Evolutionary conservation across 116 monocot genomes (phyloP).

Genomic region (Zostera marina): DNA sequence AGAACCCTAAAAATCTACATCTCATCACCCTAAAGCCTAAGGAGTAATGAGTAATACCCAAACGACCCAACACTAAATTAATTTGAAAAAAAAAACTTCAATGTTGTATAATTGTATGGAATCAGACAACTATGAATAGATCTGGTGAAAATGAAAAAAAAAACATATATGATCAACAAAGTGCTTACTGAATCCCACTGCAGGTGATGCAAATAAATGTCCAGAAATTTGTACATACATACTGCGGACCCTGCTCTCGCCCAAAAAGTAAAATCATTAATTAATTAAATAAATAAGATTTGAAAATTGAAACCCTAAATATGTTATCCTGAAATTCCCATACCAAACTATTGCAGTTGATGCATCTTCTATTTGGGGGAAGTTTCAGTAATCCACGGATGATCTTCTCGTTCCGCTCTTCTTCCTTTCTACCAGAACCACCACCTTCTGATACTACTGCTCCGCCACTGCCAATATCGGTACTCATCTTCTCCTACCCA

Average conservation of each 20-base stretch:
- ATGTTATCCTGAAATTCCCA: not conserved
- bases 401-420: slow-evolving; percentile 11
- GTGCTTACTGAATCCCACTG: slow-evolving; percentile 92
- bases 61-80: too few species aligned
- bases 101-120: too few species aligned
- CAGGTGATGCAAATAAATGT: slow-evolving; percentile 78
- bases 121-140: not conserved
- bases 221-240: slow-evolving; percentile 93
- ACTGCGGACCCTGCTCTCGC: slow-evolving; percentile 66
- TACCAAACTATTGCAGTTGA: slow-evolving; percentile 14
- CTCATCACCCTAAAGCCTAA: too few species aligned
- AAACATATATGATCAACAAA: not conserved
- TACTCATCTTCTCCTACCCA: too few species aligned
- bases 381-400: slow-evolving; percentile 10
- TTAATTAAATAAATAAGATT: not conserved
- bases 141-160: not conserved
- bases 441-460: too few species aligned
- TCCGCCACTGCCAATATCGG: too few species aligned
- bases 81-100: too few species aligned
- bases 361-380: slow-evolving; percentile 11
- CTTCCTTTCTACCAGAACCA: slow-evolving; percentile 4
- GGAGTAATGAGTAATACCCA: too few species aligned
- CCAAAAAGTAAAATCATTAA: not conserved
- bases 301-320: not conserved
- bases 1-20: too few species aligned